Base-by-base conservation (phyloP, 1,139 yeast genomes). In the Chernovozyma sophiae-reginae region DNA sequence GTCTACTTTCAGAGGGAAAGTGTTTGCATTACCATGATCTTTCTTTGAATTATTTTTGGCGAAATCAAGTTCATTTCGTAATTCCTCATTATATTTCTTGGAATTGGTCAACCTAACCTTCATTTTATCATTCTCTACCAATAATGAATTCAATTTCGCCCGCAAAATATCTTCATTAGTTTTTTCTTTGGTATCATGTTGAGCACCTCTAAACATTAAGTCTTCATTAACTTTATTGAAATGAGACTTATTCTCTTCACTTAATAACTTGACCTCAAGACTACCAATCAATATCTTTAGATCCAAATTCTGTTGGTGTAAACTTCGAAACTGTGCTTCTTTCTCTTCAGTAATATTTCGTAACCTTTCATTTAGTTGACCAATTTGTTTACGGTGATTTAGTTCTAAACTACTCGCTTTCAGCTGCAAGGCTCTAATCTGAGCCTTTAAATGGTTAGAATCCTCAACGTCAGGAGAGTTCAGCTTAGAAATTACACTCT, bases 301-400 rank as follows among this genome's bases (percentile, higher is more conserved):
- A 23, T 44, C 43, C 30, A 45, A 34, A 26, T 53, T 53, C 29
- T 53, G 47, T 22, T 42, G 35, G 25, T 39, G 39, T 14, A 46
- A 35, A 5, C 15, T 14, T 20, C 43, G 39, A 16, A 20, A 17
- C 22, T 31, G 29, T 16, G 23, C 20, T 6, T 25, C 30, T 19
- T 37, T 30, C 20, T 33, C 30, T 4, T 13, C n/a, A n/a, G 26
- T 30, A 17, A 34, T 15, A 24, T 16, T 18, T 18, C 27, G n/a
- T 17, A 41, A 31, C 22, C 37, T 46, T 34, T 36, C 34, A 15
- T 37, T 38, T 16, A 52, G 36, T 20, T 33, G 36, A 18, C 37
- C 44, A 24, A 50, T 40, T 27, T 48, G 47, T 16, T 28, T 16
- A 22, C 32, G 34, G 28, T 49, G 37, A 7, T 30, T 28, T 12